Evolutionary conservation across 73 alveolate species (phyloP).

Genomic region (Tetrahymena elliotti): DNA sequence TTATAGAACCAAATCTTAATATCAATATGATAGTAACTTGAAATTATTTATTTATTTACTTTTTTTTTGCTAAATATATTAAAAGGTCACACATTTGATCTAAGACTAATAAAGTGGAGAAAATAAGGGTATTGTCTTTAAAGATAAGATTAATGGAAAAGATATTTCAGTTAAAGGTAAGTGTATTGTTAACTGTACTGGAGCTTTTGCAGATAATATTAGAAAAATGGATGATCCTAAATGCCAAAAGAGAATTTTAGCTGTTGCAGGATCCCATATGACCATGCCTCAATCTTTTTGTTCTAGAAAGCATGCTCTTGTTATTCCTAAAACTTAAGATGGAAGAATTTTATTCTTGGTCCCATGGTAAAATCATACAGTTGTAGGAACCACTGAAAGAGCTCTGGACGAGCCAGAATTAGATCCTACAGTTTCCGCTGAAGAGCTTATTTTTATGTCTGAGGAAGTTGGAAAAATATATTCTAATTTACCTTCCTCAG

Average conservation of each 20-base stretch:
- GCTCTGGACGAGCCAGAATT: conserved; percentile 17
- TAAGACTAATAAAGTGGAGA: conserved; percentile 44
- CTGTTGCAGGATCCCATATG: conserved; percentile 82
- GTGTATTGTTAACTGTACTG: conserved; percentile 78
- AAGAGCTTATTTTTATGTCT: conserved; percentile 30
- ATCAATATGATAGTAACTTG: not conserved
- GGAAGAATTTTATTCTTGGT: conserved; percentile 69
- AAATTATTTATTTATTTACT: not conserved
- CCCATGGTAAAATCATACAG: conserved; percentile 62
- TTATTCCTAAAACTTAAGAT: conserved; percentile 76
- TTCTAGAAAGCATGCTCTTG: conserved; percentile 46
- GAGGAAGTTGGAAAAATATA: conserved; percentile 14
- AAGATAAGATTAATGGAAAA: conserved; percentile 51
- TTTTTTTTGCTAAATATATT: not conserved
- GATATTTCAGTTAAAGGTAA: conserved; percentile 56
- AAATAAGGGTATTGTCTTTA: conserved; percentile 54
- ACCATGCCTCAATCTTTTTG: conserved; percentile 43
- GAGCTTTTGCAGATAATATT: conserved; percentile 69
- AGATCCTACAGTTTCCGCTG: conserved; percentile 19
- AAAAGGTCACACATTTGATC: conserved; percentile 25
- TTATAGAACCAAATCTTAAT: not conserved
- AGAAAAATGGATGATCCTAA: conserved; percentile 62
- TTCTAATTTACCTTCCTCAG: conserved; percentile 2
- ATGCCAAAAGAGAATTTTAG: conserved; percentile 37
- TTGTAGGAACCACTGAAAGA: conserved; percentile 85